A percentile compares a stretch with the other conserved stretches of the same genome.
Evolutionary conservation across 257 asterid species (phyloP).

Genomic region (Solanum bulbocastanum): DNA sequence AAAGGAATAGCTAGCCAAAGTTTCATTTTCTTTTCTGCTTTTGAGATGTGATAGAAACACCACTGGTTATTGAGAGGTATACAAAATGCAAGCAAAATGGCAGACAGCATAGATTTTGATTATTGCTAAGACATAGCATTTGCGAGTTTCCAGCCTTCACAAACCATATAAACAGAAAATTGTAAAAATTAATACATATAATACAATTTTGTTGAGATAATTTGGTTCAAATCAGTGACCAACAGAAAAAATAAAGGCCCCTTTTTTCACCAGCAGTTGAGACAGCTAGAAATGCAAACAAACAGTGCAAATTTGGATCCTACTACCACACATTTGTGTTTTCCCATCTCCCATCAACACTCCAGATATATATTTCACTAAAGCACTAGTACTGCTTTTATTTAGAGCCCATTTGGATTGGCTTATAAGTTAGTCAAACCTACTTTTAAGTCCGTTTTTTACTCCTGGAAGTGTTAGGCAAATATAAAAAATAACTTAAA

Average conservation of each 20-base stretch:
- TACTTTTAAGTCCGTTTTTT: no score
- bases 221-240: not conserved
- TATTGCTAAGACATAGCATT: not conserved
- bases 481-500: no score
- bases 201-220: not conserved
- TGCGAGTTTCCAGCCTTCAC: not conserved
- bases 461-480: no score
- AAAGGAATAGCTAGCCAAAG: not conserved
- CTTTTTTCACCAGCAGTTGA: not conserved
- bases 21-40: not conserved
- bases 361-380: not conserved
- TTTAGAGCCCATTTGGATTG: not conserved
- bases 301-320: not conserved
- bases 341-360: not conserved
- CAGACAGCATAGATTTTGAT: not conserved
- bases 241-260: not conserved
- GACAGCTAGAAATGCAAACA: not conserved
- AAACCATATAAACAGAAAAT: not conserved
- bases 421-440: no score
- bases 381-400: not conserved
- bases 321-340: not conserved
- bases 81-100: not conserved
- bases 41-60: not conserved
- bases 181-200: not conserved
- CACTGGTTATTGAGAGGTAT: not conserved